Percentiles rank a stretch among this genome's conserved stretches.
Conservation (phyloP, 176 grass and related monocot genomes). For the Carex littledalei region DNA sequence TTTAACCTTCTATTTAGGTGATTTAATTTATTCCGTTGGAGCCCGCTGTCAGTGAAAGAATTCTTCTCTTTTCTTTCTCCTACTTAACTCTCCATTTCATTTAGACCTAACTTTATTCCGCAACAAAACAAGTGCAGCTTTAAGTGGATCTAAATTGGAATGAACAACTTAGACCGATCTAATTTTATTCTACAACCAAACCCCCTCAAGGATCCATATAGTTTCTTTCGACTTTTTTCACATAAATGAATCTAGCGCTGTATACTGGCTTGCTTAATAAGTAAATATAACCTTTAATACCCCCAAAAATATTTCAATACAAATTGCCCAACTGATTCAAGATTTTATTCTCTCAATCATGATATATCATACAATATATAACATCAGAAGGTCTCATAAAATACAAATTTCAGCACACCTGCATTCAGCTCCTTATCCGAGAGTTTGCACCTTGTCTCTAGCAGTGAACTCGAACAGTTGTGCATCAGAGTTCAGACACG, state of each 20-base stretch:
- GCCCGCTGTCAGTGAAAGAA: too few relatives aligned
- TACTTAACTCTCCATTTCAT: too few relatives aligned
- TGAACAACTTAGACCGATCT: too few relatives aligned
- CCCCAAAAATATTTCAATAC: background rate
- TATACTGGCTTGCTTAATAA: too few relatives aligned
- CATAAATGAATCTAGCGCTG: background rate
- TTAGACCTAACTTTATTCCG: too few relatives aligned
- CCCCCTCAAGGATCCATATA: background rate
- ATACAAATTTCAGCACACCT: background rate
- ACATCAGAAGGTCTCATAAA: background rate
- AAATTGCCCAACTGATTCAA: background rate
- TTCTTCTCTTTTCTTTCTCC: too few relatives aligned
- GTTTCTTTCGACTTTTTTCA: background rate
- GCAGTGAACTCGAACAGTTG: slow-evolving; percentile 29
- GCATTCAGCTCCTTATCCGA: background rate
- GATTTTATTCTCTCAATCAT: slow-evolving; percentile 9
- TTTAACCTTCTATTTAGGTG: too few relatives aligned
- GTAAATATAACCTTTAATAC: background rate
- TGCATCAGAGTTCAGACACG: slow-evolving; percentile 18
- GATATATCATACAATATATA: background rate
- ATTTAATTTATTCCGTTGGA: too few relatives aligned
- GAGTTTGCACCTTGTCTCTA: background rate
- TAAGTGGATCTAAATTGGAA: too few relatives aligned
- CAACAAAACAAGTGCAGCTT: too few relatives aligned
- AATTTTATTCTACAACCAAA: too few relatives aligned